These are phyloP conservation scores for Rhizopogon hawkerae DNA, from an alignment of 1,284 basidiomycete species.

Conservation along the genomic window DNA sequence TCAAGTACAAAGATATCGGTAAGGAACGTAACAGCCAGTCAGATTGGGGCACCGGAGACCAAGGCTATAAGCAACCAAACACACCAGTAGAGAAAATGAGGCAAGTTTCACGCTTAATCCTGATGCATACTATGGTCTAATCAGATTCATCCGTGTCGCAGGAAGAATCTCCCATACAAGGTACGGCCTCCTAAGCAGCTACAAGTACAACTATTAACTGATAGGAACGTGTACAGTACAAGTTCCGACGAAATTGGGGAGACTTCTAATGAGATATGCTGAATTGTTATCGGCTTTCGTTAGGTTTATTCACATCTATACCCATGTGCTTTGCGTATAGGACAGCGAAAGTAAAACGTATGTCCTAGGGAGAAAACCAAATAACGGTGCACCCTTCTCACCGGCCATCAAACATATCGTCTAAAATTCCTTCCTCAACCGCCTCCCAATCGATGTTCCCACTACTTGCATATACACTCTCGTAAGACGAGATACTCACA, in stretches of 20 bases:
- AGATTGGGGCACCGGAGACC: constrained; percentile 66
- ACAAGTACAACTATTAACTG: constrained; percentile 33
- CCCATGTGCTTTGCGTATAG: constrained; percentile 2
- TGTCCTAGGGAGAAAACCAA: neutral
- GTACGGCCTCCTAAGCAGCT: constrained; percentile 32
- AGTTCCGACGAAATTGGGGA: constrained; percentile 77
- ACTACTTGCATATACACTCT: constrained; percentile 75
- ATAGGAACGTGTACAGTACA: constrained; percentile 68
- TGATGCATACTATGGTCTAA: constrained; percentile 2
- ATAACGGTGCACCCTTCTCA: constrained; percentile 15
- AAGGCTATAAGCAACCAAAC: constrained; percentile 68
- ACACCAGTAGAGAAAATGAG: constrained; percentile 63
- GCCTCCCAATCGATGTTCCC: constrained; percentile 81
- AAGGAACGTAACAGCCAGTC: constrained; percentile 43
- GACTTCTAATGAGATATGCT: constrained; percentile 50
- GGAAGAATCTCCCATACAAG: constrained; percentile 81
- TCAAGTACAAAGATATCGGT: constrained; percentile 49
- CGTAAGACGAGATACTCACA: constrained; percentile 82
- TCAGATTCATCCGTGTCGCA: constrained; percentile 16
- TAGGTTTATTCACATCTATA: constrained; percentile 20
- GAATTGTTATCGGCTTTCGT: constrained; percentile 10
- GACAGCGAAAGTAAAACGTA: neutral
- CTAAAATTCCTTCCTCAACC: constrained; percentile 71
- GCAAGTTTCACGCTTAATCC: constrained; percentile 28
- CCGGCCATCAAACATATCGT: constrained; percentile 82